phyloP scores from a whole-genome alignment of 2,329 filamentous ascomycete species.

The Phaeophleospora eucalypticola region DNA sequence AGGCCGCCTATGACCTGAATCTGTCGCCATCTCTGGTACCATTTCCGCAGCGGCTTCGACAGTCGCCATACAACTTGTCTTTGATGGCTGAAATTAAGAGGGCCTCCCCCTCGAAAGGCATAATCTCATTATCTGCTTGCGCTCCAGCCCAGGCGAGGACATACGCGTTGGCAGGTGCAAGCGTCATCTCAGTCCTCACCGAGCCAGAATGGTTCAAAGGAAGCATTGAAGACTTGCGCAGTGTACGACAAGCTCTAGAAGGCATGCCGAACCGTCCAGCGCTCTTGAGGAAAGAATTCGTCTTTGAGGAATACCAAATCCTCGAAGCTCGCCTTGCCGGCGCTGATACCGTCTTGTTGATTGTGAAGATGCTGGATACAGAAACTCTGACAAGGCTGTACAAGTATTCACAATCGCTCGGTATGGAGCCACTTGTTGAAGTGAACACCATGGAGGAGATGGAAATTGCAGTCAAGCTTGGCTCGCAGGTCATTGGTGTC shows the following conservation, averaged over 20 bases:
- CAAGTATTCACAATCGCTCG: constrained; percentile 79
- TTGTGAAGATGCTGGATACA: constrained; percentile 93
- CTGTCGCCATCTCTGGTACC: constrained; percentile 79
- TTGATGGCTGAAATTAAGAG: constrained; percentile 97
- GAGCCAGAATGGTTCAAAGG: constrained; percentile 99
- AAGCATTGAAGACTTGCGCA: constrained; percentile 85
- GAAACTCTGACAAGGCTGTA: constrained; percentile 73
- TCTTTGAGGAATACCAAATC: constrained; percentile 98
- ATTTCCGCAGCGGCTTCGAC: constrained; percentile 72
- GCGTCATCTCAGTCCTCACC: constrained; percentile 96
- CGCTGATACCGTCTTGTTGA: constrained; percentile 89
- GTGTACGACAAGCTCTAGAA: constrained; percentile 82
- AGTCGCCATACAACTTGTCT: constrained; percentile 82
- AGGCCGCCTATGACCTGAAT: constrained; percentile 80
- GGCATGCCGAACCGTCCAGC: constrained; percentile 90
- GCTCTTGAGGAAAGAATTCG: constrained; percentile 89
- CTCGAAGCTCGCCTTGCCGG: constrained; percentile 88
- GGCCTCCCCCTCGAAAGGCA: constrained; percentile 91
- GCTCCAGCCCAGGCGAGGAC: constrained; percentile 85
- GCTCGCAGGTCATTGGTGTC: constrained; percentile 88
- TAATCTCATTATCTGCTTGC: constrained; percentile 82
- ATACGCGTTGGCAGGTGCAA: constrained; percentile 90
- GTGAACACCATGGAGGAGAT: constrained; percentile 95
- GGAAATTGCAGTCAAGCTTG: constrained; percentile 77
- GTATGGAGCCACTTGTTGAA: constrained; percentile 97